Percentiles rank a stretch among this genome's conserved stretches.
These are phyloP conservation scores for Syncephalis plumigaleata DNA, from an alignment of 371 early-diverging fungal species.

Conservation along the genomic window DNA sequence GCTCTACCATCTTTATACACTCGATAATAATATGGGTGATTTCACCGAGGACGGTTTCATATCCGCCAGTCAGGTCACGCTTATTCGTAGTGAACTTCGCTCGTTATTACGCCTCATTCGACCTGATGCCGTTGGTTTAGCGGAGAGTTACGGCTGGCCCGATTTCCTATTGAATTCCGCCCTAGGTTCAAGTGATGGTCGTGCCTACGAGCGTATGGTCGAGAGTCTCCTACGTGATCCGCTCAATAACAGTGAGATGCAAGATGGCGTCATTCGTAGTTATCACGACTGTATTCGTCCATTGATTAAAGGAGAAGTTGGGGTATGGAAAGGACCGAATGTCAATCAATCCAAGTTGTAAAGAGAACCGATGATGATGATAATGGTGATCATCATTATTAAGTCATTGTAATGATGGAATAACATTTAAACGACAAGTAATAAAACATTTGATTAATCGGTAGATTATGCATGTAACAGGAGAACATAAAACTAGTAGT, in stretches of 20 bases:
- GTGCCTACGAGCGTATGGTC: conserved; percentile 49
- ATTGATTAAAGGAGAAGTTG: conserved; percentile 14
- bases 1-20: conserved; percentile 21
- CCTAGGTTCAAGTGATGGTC: conserved; percentile 45
- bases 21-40: conserved; percentile 43
- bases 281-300: conserved; percentile 35
- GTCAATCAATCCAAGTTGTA: no score
- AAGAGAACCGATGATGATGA: no score
- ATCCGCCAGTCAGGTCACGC: conserved; percentile 21
- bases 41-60: conserved; percentile 35
- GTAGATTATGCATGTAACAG: no score
- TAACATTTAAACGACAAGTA: no score
- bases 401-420: no score
- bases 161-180: conserved; percentile 54
- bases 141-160: conserved; percentile 52
- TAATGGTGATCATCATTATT: no score
- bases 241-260: conserved; percentile 23
- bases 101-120: conserved; percentile 29
- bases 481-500: no score
- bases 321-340: not conserved
- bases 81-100: conserved; percentile 24
- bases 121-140: conserved; percentile 47
- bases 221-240: conserved; percentile 49
- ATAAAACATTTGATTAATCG: no score
- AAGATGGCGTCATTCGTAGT: conserved; percentile 19